A percentile compares a stretch with the other conserved stretches of the same genome.
phyloP scores from a whole-genome alignment of 2,329 filamentous ascomycete genomes.

The Exophiala aquamarina region DNA sequence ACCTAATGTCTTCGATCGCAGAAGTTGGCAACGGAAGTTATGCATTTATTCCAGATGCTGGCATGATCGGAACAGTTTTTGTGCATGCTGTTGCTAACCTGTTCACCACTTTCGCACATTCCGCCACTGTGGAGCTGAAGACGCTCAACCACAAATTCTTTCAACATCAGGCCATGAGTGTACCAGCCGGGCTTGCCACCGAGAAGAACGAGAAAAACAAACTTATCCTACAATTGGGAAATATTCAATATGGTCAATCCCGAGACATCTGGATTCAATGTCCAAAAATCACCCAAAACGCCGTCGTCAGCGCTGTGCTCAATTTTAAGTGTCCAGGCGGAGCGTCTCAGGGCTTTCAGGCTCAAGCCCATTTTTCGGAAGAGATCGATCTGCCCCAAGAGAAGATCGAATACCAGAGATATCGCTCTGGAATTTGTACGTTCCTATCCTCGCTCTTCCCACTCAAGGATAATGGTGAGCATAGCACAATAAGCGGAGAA shows the following conservation, averaged over 20 bases:
- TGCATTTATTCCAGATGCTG: slow-evolving; percentile 61
- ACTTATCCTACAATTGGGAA: slow-evolving; percentile 38
- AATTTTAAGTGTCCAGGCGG: slow-evolving; percentile 24
- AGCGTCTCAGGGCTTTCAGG: neutral
- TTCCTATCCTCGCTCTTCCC: slow-evolving; percentile 51
- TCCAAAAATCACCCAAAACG: slow-evolving; percentile 17
- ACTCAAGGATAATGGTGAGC: slow-evolving; percentile 39
- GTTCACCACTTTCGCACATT: slow-evolving; percentile 57
- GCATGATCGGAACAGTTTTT: slow-evolving; percentile 63
- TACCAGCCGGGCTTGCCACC: neutral
- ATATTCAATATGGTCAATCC: slow-evolving; percentile 62
- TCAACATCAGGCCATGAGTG: neutral
- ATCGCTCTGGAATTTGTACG: slow-evolving; percentile 51
- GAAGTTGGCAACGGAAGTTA: slow-evolving; percentile 60
- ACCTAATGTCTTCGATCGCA: slow-evolving; percentile 60
- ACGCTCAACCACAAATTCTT: neutral
- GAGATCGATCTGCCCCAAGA: slow-evolving; percentile 8
- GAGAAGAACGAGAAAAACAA: neutral
- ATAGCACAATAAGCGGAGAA: slow-evolving; percentile 25
- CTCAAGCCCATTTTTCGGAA: slow-evolving; percentile 3
- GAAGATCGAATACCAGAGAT: slow-evolving; percentile 51
- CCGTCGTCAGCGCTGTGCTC: slow-evolving; percentile 30
- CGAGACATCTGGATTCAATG: slow-evolving; percentile 53
- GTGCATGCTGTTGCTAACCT: slow-evolving; percentile 63
- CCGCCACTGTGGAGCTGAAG: slow-evolving; percentile 44